Evolutionary conservation across 2,329 filamentous ascomycete genomes (phyloP), one percentile per base, ranked within the genome.

Genomic region (Alternaria brassicae): DNA sequence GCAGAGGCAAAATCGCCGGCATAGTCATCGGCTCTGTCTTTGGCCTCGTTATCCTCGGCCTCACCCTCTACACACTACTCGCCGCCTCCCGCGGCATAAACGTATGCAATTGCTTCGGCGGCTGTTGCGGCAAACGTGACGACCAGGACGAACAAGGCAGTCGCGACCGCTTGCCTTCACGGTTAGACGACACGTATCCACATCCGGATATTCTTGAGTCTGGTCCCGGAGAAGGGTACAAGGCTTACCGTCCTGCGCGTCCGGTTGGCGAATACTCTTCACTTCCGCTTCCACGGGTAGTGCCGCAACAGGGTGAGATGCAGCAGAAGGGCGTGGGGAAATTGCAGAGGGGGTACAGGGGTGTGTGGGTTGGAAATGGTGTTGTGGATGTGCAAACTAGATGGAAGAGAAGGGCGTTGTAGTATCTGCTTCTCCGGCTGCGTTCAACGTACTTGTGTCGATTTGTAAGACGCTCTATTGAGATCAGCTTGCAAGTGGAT

Each of bases 101-200:
- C 34, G 58, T 60, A 12, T 60, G 58, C 28, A 17, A 60, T 21
- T 60, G 58, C n/a, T 60, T 52, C 19, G 53, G 53, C 25, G 27
- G 40, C 4, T 41, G 41, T 17, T 44, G 25, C 3, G 32, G 44
- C 4, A 55, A 50, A 40, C 32, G 25, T 19, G 12, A 40, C 2
- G 28, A 47, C n/a, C n/a, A 45, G 13, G 34, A 55, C 5, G 42
- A 39, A 21, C 39, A 44, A 21, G 17, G 28, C 4, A 15, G 42
- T 3, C 25, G 19, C 2, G 15, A 21, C 3, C 44, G 25, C 27
- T 48, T 55, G 9, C 52, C 52, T 30, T 55, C 41, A 1, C 52
- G 52, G 19, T 48, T 42, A 28, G 32, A 41, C 9, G 52, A 55
- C 17, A 48, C 41, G 42, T 48, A 39, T 34, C 30, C 41, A 3